phyloP scores from a whole-genome alignment of 257 asterid species.

The Jaltomata sinuosa region DNA sequence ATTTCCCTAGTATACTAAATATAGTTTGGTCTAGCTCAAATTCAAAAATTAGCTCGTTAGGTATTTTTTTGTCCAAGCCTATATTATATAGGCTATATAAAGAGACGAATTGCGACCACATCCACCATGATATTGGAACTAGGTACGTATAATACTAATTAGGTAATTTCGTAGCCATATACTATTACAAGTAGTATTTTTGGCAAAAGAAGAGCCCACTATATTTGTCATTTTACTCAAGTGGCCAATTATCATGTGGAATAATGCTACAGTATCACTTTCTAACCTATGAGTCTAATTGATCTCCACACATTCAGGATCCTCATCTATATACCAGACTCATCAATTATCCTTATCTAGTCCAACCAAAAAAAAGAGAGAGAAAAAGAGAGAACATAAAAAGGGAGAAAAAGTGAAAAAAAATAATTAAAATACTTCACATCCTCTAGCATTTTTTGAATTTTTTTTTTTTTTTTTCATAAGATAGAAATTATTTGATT shows the following conservation, averaged over 20 bases:
- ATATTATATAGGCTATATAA: too few relatives aligned
- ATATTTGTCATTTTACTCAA: not conserved
- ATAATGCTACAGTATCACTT: conserved; percentile 19
- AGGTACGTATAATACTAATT: not conserved
- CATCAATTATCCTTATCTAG: conserved; percentile 6
- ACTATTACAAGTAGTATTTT: not conserved
- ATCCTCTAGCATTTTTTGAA: not conserved
- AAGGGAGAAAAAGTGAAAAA: not conserved
- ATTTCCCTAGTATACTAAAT: too few relatives aligned
- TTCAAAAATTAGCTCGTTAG: too few relatives aligned
- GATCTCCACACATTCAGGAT: conserved; percentile 43
- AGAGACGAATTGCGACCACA: not conserved
- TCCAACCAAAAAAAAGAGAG: not conserved
- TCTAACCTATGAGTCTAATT: conserved; percentile 6
- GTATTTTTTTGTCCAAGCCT: too few relatives aligned
- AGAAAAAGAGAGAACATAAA: not conserved
- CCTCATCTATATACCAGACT: conserved; percentile 10
- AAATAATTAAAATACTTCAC: not conserved
- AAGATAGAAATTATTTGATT: not conserved
- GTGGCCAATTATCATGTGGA: conserved; percentile 9
- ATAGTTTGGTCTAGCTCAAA: too few relatives aligned
- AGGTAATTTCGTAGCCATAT: not conserved
- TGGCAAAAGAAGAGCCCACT: not conserved
- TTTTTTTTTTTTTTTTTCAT: not conserved
- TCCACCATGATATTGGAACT: not conserved